Percentiles rank a stretch among this genome's conserved stretches.
Conservation (phyloP, 2,329 filamentous ascomycete species). For the Curvularia spicifera region DNA sequence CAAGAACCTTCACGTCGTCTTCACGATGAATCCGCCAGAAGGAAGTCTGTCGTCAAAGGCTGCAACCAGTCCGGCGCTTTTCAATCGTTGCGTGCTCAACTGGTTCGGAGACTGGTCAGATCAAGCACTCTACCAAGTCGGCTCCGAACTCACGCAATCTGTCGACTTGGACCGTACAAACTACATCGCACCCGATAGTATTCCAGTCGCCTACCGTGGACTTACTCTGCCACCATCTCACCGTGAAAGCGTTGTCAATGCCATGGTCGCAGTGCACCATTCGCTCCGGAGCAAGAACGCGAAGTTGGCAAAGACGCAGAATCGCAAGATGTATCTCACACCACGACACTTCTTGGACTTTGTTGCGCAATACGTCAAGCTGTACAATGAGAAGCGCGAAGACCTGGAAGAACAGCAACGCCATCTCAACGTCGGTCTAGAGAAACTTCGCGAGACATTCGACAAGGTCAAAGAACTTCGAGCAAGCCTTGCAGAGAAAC, state of each 20-base stretch:
- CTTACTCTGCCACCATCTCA: conserved; percentile 85
- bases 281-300: conserved; percentile 89
- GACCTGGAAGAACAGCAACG: conserved; percentile 98
- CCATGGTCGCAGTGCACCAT: conserved; percentile 99
- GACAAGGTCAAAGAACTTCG: conserved; percentile 95
- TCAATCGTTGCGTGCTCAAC: conserved; percentile 99
- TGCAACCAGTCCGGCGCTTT: conserved; percentile 94
- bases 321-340: conserved; percentile 89
- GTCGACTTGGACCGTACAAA: conserved; percentile 90
- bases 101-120: conserved; percentile 99
- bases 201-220: conserved; percentile 89
- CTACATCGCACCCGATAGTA: conserved; percentile 85
- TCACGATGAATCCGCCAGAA: conserved; percentile 99
- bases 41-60: conserved; percentile 94
- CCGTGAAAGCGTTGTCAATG: conserved; percentile 90
- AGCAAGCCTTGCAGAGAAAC: conserved; percentile 90
- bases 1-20: conserved; percentile 98
- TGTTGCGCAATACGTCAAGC: conserved; percentile 93
- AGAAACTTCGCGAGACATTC: conserved; percentile 95
- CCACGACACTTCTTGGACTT: conserved; percentile 98
- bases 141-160: conserved; percentile 92
- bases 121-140: conserved; percentile 97
- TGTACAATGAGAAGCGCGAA: conserved; percentile 98
- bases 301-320: conserved; percentile 88
- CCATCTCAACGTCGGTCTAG: conserved; percentile 95